A percentile compares a stretch with the other conserved stretches of the same genome.
Conservation (phyloP, 352 stramenopile species). For the Bremia lactucae region DNA sequence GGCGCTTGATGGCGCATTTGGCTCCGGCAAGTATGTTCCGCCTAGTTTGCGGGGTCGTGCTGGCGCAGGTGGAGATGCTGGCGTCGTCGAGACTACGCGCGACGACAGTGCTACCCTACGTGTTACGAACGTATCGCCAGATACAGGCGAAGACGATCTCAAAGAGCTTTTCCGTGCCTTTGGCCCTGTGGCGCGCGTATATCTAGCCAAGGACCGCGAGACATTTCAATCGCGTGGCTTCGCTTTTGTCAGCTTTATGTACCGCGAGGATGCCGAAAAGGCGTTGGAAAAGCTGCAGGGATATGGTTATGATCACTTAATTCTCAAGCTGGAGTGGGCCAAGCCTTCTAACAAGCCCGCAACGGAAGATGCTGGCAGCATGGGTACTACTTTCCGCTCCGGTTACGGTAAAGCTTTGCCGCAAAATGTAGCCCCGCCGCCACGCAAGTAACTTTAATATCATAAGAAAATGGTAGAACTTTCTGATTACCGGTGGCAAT, state of each 20-base stretch:
- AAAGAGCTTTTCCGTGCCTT: slow-evolving; percentile 97
- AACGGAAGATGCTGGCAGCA: slow-evolving; percentile 59
- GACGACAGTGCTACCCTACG: slow-evolving; percentile 90
- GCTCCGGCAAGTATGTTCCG: slow-evolving; percentile 81
- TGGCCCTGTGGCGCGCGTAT: slow-evolving; percentile 93
- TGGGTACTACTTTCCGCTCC: slow-evolving; percentile 82
- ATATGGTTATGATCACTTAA: slow-evolving; percentile 99
- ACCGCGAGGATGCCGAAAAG: slow-evolving; percentile 91
- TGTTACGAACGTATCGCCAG: slow-evolving; percentile 98
- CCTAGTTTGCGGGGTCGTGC: slow-evolving; percentile 62
- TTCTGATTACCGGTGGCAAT: slow-evolving; percentile 4
- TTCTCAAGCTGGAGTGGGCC: slow-evolving; percentile 99
- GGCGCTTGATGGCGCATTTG: slow-evolving; percentile 58
- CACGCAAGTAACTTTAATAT: slow-evolving; percentile 50
- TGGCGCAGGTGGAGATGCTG: slow-evolving; percentile 23
- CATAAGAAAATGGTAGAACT: slow-evolving; percentile 3
- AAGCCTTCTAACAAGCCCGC: slow-evolving; percentile 89
- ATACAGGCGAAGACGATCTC: slow-evolving; percentile 96
- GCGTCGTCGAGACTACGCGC: slow-evolving; percentile 21
- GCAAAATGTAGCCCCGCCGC: slow-evolving; percentile 70
- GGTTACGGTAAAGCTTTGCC: slow-evolving; percentile 83
- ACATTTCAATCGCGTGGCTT: slow-evolving; percentile 96
- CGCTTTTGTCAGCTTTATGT: slow-evolving; percentile 97
- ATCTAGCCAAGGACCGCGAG: slow-evolving; percentile 97
- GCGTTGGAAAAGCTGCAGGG: slow-evolving; percentile 95